phyloP scores from a whole-genome alignment of 139 green algal species.

The Trebouxia sp. region DNA sequence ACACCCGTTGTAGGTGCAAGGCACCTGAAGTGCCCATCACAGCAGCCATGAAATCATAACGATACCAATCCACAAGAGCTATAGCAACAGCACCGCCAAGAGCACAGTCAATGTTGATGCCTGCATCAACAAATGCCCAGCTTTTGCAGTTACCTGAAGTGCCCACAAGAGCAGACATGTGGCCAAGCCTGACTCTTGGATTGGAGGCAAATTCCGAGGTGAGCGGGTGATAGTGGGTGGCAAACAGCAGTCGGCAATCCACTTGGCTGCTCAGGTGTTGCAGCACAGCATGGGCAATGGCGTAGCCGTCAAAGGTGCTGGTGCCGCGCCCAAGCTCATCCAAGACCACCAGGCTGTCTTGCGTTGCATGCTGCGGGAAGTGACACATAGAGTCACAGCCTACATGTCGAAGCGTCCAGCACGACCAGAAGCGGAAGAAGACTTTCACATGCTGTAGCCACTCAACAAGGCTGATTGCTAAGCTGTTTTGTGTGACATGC shows the following conservation, averaged over 20 bases:
- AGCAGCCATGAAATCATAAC: not conserved
- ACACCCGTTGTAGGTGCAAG: not conserved
- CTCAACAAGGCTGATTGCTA: not conserved
- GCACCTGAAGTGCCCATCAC: not conserved
- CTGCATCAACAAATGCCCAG: not conserved
- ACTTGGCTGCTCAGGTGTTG: constrained; percentile 47
- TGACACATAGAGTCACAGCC: not conserved
- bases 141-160: not conserved
- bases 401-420: not conserved
- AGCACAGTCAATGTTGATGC: not conserved
- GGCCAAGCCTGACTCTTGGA: constrained; percentile 33
- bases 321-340: constrained; percentile 83
- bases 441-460: not conserved
- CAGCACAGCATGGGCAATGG: constrained; percentile 75
- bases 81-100: not conserved
- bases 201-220: constrained; percentile 32
- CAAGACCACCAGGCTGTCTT: constrained; percentile 58
- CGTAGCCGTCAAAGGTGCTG: constrained; percentile 64
- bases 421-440: not conserved
- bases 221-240: constrained; percentile 92
- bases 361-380: constrained; percentile 43
- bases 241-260: constrained; percentile 77
- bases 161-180: constrained; percentile 61
- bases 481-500: not conserved
- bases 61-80: not conserved